Percentiles rank a stretch among this genome's conserved stretches.
Conservation (phyloP, 768 basidiomycete genomes). For the Chalciporus sphaerocephalus region DNA sequence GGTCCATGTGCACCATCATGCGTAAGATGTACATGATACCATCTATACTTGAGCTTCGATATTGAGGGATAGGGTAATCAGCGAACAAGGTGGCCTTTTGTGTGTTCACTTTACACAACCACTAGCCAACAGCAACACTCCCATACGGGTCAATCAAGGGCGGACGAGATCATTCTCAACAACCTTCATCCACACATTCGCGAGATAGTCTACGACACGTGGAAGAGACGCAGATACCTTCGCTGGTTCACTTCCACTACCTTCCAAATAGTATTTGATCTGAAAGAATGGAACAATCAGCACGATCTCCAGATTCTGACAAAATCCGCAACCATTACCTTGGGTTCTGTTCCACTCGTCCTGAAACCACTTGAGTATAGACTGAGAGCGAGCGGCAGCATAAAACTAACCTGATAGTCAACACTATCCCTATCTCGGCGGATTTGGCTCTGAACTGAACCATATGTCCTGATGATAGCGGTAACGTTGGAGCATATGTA, state of each 20-base stretch:
- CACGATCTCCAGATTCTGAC: not conserved
- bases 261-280: slow-evolving; percentile 92
- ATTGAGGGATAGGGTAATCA: no score
- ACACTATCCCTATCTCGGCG: slow-evolving; percentile 47
- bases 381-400: not conserved
- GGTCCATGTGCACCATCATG: no score
- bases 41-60: no score
- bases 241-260: slow-evolving; percentile 51
- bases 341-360: slow-evolving; percentile 89
- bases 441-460: slow-evolving; percentile 63
- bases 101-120: no score
- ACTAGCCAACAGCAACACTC: not conserved
- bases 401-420: slow-evolving; percentile 61
- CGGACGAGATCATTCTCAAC: slow-evolving; percentile 44
- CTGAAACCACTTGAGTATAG: slow-evolving; percentile 31
- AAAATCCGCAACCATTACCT: slow-evolving; percentile 41
- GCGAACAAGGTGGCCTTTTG: no score
- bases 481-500: slow-evolving; percentile 54
- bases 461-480: slow-evolving; percentile 81
- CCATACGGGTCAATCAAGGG: slow-evolving; percentile 28
- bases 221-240: slow-evolving; percentile 48
- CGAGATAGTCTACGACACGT: slow-evolving; percentile 56
- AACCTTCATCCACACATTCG: slow-evolving; percentile 65
- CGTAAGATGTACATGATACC: no score
- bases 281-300: slow-evolving; percentile 13